Percentiles rank a stretch among this genome's conserved stretches.
These are phyloP conservation scores for Spizellomyces sp. DNA, from an alignment of 192 early-diverging fungal genomes.

Conservation along the genomic window DNA sequence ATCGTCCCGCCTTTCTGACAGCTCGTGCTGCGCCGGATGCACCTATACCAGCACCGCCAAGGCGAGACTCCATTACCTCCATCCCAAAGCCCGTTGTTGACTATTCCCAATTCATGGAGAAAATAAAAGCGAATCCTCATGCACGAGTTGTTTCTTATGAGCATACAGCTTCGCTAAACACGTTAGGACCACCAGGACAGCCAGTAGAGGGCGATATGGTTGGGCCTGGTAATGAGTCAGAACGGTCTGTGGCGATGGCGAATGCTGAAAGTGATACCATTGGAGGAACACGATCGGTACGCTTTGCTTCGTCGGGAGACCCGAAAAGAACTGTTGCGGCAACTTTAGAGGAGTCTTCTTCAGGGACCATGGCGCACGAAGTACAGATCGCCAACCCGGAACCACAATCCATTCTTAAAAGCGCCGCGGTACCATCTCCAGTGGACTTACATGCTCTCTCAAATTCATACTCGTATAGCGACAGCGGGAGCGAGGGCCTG, in stretches of 20 bases:
- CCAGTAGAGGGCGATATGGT: background rate
- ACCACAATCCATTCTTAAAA: constrained; percentile 18
- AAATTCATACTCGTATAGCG: background rate
- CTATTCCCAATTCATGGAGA: constrained; percentile 5
- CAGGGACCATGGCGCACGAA: background rate
- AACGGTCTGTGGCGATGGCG: too few species aligned
- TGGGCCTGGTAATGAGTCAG: background rate
- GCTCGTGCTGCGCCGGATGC: too few species aligned
- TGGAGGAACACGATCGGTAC: background rate
- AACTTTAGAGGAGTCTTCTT: too few species aligned
- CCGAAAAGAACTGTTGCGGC: constrained; percentile 6
- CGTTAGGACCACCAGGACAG: background rate
- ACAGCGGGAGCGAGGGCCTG: constrained; percentile 30
- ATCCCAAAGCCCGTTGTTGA: background rate
- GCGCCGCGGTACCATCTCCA: constrained; percentile 3
- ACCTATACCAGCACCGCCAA: background rate
- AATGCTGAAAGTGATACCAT: background rate
- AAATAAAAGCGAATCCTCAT: constrained; percentile 3
- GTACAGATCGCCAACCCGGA: background rate
- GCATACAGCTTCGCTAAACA: background rate
- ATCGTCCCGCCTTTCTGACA: too few species aligned
- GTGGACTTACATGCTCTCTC: constrained; percentile 7
- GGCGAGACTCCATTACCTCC: constrained; percentile 2
- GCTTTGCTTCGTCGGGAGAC: background rate
- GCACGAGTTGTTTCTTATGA: background rate